Conservation (phyloP, 1,139 yeast species). For the Diutina neorugosa region DNA sequence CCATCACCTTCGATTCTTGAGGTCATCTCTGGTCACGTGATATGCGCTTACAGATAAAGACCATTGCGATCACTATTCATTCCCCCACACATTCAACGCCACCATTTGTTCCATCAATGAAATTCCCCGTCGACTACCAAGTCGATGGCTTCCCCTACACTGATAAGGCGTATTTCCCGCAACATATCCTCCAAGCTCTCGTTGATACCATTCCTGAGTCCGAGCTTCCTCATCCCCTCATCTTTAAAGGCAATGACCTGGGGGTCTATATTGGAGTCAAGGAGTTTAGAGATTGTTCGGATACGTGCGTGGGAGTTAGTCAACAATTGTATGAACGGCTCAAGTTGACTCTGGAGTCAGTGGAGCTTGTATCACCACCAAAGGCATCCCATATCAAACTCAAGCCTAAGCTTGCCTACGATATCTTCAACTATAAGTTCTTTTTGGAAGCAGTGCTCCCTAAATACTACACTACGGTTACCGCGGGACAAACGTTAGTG, state of each 20-base stretch:
- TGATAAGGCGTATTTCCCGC: slow-evolving; percentile 1
- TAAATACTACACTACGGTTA: not conserved
- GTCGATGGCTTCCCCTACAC: not conserved
- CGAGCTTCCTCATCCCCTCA: not conserved
- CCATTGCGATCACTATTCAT: too few species aligned
- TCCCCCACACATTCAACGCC: not conserved
- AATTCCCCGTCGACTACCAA: not conserved
- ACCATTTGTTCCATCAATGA: not conserved
- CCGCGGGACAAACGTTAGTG: not conserved
- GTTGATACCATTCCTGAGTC: not conserved
- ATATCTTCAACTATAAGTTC: slow-evolving; percentile 3
- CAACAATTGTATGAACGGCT: not conserved
- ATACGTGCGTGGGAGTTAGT: not conserved
- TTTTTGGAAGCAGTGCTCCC: slow-evolving; percentile 1
- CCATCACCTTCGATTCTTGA: not conserved
- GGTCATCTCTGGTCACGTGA: not conserved
- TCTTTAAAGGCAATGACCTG: not conserved
- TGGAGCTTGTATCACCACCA: not conserved
- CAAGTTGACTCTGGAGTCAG: not conserved
- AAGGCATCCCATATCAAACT: not conserved
- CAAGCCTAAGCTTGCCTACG: not conserved
- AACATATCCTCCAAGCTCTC: not conserved
- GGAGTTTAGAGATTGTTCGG: not conserved
- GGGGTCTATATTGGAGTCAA: not conserved
- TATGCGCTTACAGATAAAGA: not conserved